Percentiles rank a stretch among this genome's conserved stretches.
phyloP scores from a whole-genome alignment of 2,329 filamentous ascomycete species.

The Phoma sp. region DNA sequence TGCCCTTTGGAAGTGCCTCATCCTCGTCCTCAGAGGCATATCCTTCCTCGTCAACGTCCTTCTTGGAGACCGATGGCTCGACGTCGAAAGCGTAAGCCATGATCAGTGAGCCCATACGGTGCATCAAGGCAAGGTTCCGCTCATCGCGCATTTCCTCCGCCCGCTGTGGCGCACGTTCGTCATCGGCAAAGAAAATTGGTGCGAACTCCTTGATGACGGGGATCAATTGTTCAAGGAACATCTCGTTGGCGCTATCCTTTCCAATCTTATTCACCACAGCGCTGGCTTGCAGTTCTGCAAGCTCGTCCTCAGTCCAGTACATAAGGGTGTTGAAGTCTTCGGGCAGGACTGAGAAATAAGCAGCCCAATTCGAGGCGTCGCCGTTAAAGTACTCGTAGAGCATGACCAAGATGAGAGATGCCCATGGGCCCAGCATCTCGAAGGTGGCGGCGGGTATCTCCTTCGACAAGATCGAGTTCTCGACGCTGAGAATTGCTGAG shows the following conservation, averaged over 20 bases:
- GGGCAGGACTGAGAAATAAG: conserved; percentile 80
- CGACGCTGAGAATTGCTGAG: conserved; percentile 69
- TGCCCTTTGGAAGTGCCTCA: conserved; percentile 69
- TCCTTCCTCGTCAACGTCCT: conserved; percentile 64
- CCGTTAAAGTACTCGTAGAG: conserved; percentile 73
- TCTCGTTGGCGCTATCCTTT: conserved; percentile 70
- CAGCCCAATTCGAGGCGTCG: conserved; percentile 71
- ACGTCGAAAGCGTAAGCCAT: conserved; percentile 95
- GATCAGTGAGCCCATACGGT: conserved; percentile 84
- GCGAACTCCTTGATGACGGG: conserved; percentile 57
- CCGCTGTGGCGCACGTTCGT: conserved; percentile 34
- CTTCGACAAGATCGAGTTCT: conserved; percentile 71
- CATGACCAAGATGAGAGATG: conserved; percentile 75
- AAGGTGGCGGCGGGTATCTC: conserved; percentile 52
- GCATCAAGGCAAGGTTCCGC: conserved; percentile 65
- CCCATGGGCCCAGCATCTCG: conserved; percentile 53
- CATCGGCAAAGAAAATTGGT: conserved; percentile 49
- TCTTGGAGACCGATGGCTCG: conserved; percentile 52
- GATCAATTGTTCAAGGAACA: conserved; percentile 65
- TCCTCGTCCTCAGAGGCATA: conserved; percentile 56
- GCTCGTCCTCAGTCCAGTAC: conserved; percentile 79
- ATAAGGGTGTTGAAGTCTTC: conserved; percentile 79
- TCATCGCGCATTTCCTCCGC: conserved; percentile 52
- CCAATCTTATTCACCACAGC: conserved; percentile 79
- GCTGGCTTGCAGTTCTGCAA: conserved; percentile 76